Conservation (phyloP, 2,329 filamentous ascomycete genomes). For the Raffaelea albimanens region DNA sequence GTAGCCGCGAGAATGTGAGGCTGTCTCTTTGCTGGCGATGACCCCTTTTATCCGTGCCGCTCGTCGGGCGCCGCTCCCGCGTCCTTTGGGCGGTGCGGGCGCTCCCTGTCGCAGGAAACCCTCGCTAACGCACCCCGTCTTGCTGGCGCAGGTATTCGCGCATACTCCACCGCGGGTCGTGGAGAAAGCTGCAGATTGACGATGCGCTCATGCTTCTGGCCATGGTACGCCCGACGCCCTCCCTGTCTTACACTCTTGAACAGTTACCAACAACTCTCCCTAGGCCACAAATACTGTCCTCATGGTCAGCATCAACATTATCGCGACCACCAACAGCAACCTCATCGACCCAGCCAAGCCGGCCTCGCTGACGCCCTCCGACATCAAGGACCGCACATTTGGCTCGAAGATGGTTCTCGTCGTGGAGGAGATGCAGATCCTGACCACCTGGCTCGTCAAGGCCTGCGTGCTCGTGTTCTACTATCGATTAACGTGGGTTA, state of each 20-base stretch:
- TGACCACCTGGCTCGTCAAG: conserved; percentile 48
- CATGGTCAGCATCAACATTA: conserved; percentile 44
- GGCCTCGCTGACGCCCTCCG: conserved; percentile 32
- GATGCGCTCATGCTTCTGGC: conserved; percentile 3
- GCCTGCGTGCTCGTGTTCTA: conserved; percentile 48
- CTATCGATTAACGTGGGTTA: conserved; percentile 38
- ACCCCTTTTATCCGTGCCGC: background rate
- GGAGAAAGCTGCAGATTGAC: conserved; percentile 4
- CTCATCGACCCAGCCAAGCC: conserved; percentile 42
- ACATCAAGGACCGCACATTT: conserved; percentile 29
- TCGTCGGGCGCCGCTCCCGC: background rate
- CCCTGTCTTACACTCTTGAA: background rate
- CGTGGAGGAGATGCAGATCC: conserved; percentile 52
- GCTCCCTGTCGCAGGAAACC: no score
- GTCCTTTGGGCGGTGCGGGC: no score
- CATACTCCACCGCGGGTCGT: background rate
- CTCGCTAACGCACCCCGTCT: no score
- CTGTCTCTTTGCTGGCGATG: no score
- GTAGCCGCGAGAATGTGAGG: conserved; percentile 2
- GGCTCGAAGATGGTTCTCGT: conserved; percentile 56
- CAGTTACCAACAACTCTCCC: background rate
- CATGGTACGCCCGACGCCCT: background rate
- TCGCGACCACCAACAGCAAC: conserved; percentile 47
- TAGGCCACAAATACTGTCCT: conserved; percentile 43
- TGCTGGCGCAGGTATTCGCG: conserved; percentile 3